A percentile compares a stretch with the other conserved stretches of the same genome.
These are phyloP conservation scores for Scheffersomyces titani DNA, from an alignment of 1,139 yeast genomes.

Conservation along the genomic window DNA sequence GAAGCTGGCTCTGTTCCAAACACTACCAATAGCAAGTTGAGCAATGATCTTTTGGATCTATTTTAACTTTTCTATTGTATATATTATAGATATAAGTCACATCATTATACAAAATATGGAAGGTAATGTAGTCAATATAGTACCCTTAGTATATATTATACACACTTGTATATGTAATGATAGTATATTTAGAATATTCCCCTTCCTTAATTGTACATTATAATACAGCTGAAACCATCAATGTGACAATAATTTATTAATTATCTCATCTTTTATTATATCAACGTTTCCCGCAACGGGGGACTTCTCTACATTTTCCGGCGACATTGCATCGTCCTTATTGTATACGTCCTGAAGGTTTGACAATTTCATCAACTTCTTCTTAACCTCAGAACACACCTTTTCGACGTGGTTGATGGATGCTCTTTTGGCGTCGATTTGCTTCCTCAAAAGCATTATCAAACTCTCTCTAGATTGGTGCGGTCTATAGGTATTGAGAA, in stretches of 20 bases:
- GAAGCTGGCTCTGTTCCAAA: constrained; percentile 9
- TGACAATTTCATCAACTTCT: constrained; percentile 33
- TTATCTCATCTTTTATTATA: neutral
- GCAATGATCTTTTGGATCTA: constrained; percentile 58
- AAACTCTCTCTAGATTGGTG: constrained; percentile 86
- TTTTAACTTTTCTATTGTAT: constrained; percentile 31
- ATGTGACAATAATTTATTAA: neutral
- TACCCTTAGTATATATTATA: neutral
- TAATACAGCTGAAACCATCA: neutral
- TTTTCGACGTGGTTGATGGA: constrained; percentile 56
- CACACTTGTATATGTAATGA: too few relatives aligned
- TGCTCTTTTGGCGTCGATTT: constrained; percentile 51
- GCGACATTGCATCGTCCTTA: neutral
- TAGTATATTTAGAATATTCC: neutral
- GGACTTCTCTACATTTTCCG: neutral
- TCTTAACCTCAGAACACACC: constrained; percentile 45
- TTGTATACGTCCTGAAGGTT: neutral
- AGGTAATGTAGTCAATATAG: neutral
- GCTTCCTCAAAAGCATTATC: constrained; percentile 67
- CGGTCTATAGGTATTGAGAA: constrained; percentile 82
- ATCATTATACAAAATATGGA: neutral
- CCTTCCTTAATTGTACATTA: neutral
- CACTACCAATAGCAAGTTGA: constrained; percentile 17
- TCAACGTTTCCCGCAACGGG: neutral
- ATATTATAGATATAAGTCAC: neutral